Evolutionary conservation across 2,329 filamentous ascomycete genomes (phyloP).

Genomic region (Fonsecaea pugnacius): DNA sequence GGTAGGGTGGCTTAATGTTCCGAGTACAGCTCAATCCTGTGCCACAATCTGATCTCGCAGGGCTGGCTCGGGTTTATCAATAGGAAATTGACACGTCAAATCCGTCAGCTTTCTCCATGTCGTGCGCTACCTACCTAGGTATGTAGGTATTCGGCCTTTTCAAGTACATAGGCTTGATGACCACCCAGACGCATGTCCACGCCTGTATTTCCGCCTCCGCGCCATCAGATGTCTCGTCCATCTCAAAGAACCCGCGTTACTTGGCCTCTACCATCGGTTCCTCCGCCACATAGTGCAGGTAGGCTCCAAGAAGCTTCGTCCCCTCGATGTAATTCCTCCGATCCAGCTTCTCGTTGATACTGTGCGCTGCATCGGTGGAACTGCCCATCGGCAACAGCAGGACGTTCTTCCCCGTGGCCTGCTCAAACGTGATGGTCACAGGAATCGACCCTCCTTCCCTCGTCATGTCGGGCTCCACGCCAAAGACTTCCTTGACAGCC

Average conservation of each 20-base stretch:
- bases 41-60: background rate
- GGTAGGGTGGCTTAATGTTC: background rate
- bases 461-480: slow-evolving; percentile 90
- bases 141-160: background rate
- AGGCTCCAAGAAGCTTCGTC: slow-evolving; percentile 91
- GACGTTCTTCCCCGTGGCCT: slow-evolving; percentile 97
- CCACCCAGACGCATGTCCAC: background rate
- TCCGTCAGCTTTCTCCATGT: background rate
- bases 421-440: slow-evolving; percentile 94
- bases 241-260: background rate
- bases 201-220: background rate
- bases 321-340: slow-evolving; percentile 98
- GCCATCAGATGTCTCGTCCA: background rate
- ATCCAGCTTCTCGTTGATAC: slow-evolving; percentile 98
- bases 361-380: slow-evolving; percentile 94
- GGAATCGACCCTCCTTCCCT: slow-evolving; percentile 97
- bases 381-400: slow-evolving; percentile 94
- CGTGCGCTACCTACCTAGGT: background rate
- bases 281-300: slow-evolving; percentile 93
- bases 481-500: slow-evolving; percentile 95
- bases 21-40: background rate
- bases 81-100: background rate
- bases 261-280: slow-evolving; percentile 63
- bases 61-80: background rate
- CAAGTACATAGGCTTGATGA: background rate